Base-by-base conservation (phyloP, 371 early-diverging fungal species). In the Smittium culicis region DNA sequence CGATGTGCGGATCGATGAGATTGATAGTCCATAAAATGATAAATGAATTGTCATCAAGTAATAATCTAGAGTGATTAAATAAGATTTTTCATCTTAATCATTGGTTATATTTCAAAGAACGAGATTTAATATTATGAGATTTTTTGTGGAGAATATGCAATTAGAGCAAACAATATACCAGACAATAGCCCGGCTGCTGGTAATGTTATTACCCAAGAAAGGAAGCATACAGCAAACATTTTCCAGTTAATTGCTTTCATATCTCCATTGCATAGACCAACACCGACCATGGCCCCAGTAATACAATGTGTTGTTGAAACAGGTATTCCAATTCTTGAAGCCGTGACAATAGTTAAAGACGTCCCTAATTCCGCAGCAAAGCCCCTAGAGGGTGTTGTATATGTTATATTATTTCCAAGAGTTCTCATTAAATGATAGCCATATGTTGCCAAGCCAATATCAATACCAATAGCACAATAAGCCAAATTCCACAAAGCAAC, bases 241-340 rank as follows among this genome's bases (percentile, higher is more conserved):
- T 80, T 85, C 93, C 93, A 92, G 81, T 92, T 91, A 61, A 91
- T 70, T 17, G 90, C 82, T 35, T 80, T 82, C 29, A 73, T 33
- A 57, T 77, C 83, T 34, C 88, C 89, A 68, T 87, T 88, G 77
- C 85, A 85, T 17, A 93, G 80, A 68, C 93, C 93, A 65, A 92
- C 86, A 34, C 84, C 85, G 17, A 86, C 81, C 17, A 88, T 88
- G n/a, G 93, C 85, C 35, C 93, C 93, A 34, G 86, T 86, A 35
- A 90, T 88, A 74, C 93, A 93, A 70, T 91, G 92, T 1, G 93
- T 92, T 3, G 93, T 90, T 11, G 90, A 89, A 14, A 93, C 86
- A 29, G 93, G 93, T 31, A 92, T 69, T 60, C 86, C 88, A 45
- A 91, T 68, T 73, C 85, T 84, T 65, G 91, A 88, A 67, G 88